These are phyloP conservation scores for Taphrina wiesneri DNA, from an alignment of 1,139 yeast genomes.

Conservation along the genomic window DNA sequence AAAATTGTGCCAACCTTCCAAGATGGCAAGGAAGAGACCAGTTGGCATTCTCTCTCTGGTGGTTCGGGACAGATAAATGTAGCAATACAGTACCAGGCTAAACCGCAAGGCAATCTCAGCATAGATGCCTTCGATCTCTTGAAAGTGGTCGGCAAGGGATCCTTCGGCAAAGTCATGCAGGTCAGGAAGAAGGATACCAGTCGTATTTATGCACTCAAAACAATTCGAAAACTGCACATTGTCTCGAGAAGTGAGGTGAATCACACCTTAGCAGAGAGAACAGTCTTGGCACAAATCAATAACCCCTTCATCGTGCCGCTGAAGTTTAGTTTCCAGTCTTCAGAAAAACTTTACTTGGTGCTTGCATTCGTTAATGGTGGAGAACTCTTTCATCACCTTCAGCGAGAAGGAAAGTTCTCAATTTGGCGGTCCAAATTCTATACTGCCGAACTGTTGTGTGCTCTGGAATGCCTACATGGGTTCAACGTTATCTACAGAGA, in stretches of 20 bases:
- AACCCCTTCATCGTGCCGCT: slow-evolving; percentile 98
- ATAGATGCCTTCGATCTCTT: slow-evolving; percentile 90
- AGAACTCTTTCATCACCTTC: slow-evolving; percentile 91
- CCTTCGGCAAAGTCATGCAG: slow-evolving; percentile 98
- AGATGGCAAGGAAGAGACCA: slow-evolving; percentile 40
- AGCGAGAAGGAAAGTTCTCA: slow-evolving; percentile 84
- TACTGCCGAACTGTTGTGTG: slow-evolving; percentile 88
- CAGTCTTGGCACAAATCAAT: slow-evolving; percentile 86
- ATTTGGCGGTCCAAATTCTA: slow-evolving; percentile 88
- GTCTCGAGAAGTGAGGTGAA: slow-evolving; percentile 93
- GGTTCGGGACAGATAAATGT: slow-evolving; percentile 54
- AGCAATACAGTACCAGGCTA: slow-evolving; percentile 76
- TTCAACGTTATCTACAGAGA: slow-evolving; percentile 92
- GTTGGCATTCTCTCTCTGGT: slow-evolving; percentile 45
- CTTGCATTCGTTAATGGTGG: slow-evolving; percentile 96
- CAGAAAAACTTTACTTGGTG: slow-evolving; percentile 86
- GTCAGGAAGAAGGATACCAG: slow-evolving; percentile 92
- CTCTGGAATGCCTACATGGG: slow-evolving; percentile 86
- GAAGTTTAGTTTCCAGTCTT: slow-evolving; percentile 93
- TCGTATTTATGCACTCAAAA: slow-evolving; percentile 89
- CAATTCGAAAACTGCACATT: slow-evolving; percentile 88
- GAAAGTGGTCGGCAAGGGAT: slow-evolving; percentile 95
- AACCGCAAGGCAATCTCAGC: slow-evolving; percentile 66
- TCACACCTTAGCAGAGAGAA: slow-evolving; percentile 93
- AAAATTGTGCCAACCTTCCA: slow-evolving; percentile 42